Conservation (phyloP, 495 filamentous ascomycete genomes). For the Hypoxylon perforatum region DNA sequence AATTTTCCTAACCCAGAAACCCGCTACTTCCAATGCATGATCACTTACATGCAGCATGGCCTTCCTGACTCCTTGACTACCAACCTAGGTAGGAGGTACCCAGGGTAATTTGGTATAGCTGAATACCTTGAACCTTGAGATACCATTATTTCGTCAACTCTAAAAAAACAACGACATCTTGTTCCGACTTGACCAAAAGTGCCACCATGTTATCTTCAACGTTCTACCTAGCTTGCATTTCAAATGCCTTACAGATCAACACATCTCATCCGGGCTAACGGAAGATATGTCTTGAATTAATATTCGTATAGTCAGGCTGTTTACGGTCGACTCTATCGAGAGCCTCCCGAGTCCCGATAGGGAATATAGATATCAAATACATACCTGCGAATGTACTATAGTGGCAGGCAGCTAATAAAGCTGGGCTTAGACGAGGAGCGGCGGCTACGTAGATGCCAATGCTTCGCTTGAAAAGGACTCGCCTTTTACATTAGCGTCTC, state of each 20-base stretch:
- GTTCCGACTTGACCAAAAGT: not conserved
- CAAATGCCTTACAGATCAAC: not conserved
- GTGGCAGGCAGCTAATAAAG: constrained; percentile 6
- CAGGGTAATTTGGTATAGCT: too few species aligned
- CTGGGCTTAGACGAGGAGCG: constrained; percentile 10
- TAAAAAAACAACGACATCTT: not conserved
- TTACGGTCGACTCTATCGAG: constrained; percentile 11
- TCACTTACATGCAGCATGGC: constrained; percentile 25
- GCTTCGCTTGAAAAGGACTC: constrained; percentile 15
- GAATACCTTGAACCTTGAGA: too few species aligned
- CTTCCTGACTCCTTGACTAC: constrained; percentile 5
- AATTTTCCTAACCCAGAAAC: constrained; percentile 28
- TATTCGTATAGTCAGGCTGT: constrained; percentile 12
- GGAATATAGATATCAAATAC: not conserved
- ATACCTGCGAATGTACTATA: not conserved
- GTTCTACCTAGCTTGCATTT: constrained; percentile 8
- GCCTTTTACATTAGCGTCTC: constrained; percentile 20
- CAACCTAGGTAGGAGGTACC: constrained; percentile 1
- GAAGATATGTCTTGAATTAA: constrained; percentile 14
- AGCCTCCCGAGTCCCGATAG: constrained; percentile 7
- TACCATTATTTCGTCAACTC: constrained; percentile 3
- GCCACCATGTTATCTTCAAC: not conserved
- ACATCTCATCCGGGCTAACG: constrained; percentile 24
- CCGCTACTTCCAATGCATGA: constrained; percentile 21
- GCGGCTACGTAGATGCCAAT: constrained; percentile 15